Evolutionary conservation across 768 basidiomycete genomes (phyloP).

Genomic region (Pleurotus ostreatus): DNA sequence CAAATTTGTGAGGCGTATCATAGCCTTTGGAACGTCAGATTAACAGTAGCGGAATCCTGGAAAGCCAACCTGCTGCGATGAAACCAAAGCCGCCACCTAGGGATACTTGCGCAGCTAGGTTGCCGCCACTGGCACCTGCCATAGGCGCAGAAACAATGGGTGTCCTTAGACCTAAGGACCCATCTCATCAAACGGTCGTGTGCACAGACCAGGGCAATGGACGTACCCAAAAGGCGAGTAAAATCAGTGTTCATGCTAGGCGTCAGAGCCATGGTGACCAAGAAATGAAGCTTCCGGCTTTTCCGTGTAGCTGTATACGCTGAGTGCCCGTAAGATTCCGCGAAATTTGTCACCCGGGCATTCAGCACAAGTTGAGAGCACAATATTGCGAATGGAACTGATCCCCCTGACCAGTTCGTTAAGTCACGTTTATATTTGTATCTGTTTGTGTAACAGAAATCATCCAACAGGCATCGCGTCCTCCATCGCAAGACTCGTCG

Average conservation of each 20-base stretch:
- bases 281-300: not conserved
- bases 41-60: not conserved
- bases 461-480: slow-evolving; percentile 4
- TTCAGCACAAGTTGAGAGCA: no score
- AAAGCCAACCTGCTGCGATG: slow-evolving; percentile 50
- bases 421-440: slow-evolving; percentile 3
- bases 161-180: slow-evolving; percentile 40
- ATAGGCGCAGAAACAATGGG: slow-evolving; percentile 69
- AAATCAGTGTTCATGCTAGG: slow-evolving; percentile 35
- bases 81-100: slow-evolving; percentile 77
- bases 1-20: slow-evolving; percentile 37
- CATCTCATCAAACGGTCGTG: not conserved
- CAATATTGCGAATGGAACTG: no score
- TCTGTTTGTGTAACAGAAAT: not conserved
- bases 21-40: slow-evolving; percentile 35
- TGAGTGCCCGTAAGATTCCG: no score
- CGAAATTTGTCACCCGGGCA: no score
- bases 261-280: slow-evolving; percentile 10
- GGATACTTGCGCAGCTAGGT: slow-evolving; percentile 56
- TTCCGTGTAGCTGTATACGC: no score
- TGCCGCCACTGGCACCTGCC: slow-evolving; percentile 65
- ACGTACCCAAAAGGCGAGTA: slow-evolving; percentile 49
- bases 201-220: not conserved
- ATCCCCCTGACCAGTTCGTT: no score
- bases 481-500: slow-evolving; percentile 13